A percentile compares a stretch with the other conserved stretches of the same genome.
phyloP scores from a whole-genome alignment of 2,329 filamentous ascomycete genomes.

The Epichloe coenophiala region DNA sequence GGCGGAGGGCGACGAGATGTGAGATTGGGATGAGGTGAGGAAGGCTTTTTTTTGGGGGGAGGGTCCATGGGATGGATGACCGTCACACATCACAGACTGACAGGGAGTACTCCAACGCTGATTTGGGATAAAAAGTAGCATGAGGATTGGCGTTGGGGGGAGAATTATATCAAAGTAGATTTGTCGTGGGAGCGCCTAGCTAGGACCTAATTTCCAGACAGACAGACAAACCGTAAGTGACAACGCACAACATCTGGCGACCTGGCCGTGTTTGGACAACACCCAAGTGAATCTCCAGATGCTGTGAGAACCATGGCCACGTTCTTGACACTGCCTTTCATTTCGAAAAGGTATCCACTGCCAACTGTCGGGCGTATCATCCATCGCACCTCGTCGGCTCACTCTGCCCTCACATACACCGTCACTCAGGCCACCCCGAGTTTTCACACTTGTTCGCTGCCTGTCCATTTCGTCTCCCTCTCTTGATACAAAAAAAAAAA shows the following conservation, averaged over 20 bases:
- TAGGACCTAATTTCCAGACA: background rate
- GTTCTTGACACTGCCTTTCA: background rate
- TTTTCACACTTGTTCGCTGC: background rate
- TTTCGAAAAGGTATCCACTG: background rate
- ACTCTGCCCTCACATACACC: background rate
- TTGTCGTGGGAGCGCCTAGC: too few relatives aligned
- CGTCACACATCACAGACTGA: background rate
- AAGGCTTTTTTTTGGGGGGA: background rate
- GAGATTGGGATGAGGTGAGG: background rate
- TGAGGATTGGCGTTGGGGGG: background rate
- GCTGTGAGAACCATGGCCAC: background rate
- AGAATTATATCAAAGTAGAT: background rate
- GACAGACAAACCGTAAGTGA: too few relatives aligned
- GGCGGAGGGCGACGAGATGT: slow-evolving; percentile 8
- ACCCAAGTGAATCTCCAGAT: background rate
- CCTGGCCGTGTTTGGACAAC: background rate
- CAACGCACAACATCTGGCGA: background rate
- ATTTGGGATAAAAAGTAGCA: background rate
- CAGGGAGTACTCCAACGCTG: background rate
- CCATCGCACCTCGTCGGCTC: background rate
- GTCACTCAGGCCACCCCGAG: background rate
- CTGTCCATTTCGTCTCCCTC: background rate
- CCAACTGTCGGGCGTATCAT: background rate
- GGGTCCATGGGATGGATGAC: background rate
- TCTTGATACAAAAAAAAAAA: background rate